phyloP scores from a whole-genome alignment of 2,329 filamentous ascomycete genomes.

The Xylogone sp. region DNA sequence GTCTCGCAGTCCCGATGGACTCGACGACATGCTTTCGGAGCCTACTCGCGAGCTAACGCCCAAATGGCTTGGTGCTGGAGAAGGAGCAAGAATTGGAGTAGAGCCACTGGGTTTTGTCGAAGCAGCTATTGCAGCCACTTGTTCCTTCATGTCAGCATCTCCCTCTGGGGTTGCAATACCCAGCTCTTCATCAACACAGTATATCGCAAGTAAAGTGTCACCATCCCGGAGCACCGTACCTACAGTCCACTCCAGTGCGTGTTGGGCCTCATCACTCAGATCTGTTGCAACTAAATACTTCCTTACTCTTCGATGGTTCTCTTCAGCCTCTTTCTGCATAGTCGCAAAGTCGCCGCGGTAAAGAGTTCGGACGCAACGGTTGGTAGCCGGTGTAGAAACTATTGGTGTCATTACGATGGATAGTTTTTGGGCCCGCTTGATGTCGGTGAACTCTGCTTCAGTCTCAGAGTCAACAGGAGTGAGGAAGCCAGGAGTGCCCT shows the following conservation, averaged over 20 bases:
- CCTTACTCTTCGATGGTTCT: constrained; percentile 72
- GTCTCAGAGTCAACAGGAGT: constrained; percentile 76
- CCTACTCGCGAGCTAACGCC: constrained; percentile 14
- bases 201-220: constrained; percentile 89
- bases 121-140: constrained; percentile 67
- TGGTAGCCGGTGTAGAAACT: constrained; percentile 68
- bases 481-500: constrained; percentile 45
- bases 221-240: constrained; percentile 92
- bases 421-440: constrained; percentile 83
- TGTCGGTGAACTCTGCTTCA: constrained; percentile 78
- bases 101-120: constrained; percentile 31
- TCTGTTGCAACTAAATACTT: constrained; percentile 97
- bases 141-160: constrained; percentile 72
- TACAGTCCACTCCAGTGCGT: constrained; percentile 96
- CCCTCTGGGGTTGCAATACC: constrained; percentile 41
- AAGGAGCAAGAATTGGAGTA: constrained; percentile 17
- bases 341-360: constrained; percentile 80
- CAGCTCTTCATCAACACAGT: constrained; percentile 86
- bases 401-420: constrained; percentile 77
- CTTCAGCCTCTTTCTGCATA: constrained; percentile 73
- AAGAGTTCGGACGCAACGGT: constrained; percentile 84
- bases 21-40: constrained; percentile 18
- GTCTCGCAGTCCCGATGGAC: constrained; percentile 40
- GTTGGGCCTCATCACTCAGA: constrained; percentile 87
- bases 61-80: constrained; percentile 16